phyloP scores from a whole-genome alignment of 1,139 yeast genomes.

The Magnusiomyces tetraspermus region DNA sequence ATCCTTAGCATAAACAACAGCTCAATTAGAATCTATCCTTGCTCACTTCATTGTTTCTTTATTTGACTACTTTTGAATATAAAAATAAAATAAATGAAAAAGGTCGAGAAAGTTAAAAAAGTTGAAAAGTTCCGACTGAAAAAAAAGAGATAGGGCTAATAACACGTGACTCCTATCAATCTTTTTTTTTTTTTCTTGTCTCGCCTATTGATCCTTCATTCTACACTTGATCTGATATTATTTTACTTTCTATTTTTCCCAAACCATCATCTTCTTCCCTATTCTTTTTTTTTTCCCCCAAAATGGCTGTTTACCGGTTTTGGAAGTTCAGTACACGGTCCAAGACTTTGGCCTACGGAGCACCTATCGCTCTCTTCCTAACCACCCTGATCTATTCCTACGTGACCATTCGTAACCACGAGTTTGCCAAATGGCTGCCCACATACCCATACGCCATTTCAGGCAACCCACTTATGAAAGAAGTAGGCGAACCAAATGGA shows the following conservation, averaged over 20 bases:
- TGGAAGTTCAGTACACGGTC: neutral
- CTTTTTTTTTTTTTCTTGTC: too few species aligned
- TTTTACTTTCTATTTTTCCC: neutral
- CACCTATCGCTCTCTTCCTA: neutral
- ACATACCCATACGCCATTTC: constrained; percentile 22
- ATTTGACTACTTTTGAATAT: too few species aligned
- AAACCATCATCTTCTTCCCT: neutral
- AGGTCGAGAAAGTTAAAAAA: too few species aligned
- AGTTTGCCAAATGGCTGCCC: constrained; percentile 20
- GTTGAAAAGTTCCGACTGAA: too few species aligned
- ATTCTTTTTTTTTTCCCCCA: neutral
- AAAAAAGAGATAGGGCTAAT: too few species aligned
- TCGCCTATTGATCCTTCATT: too few species aligned
- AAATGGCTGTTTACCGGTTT: neutral
- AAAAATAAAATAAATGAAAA: too few species aligned
- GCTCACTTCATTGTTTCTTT: too few species aligned
- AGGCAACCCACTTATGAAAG: constrained; percentile 22
- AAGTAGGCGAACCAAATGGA: constrained; percentile 18
- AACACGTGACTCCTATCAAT: too few species aligned
- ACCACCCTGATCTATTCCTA: neutral
- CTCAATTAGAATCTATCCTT: too few species aligned
- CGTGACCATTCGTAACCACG: constrained; percentile 1
- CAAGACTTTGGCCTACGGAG: neutral
- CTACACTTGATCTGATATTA: too few species aligned
- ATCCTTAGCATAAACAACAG: too few species aligned